Evolutionary conservation across 306 rosid genomes (phyloP).

Genomic region (Dryas alaskensis): DNA sequence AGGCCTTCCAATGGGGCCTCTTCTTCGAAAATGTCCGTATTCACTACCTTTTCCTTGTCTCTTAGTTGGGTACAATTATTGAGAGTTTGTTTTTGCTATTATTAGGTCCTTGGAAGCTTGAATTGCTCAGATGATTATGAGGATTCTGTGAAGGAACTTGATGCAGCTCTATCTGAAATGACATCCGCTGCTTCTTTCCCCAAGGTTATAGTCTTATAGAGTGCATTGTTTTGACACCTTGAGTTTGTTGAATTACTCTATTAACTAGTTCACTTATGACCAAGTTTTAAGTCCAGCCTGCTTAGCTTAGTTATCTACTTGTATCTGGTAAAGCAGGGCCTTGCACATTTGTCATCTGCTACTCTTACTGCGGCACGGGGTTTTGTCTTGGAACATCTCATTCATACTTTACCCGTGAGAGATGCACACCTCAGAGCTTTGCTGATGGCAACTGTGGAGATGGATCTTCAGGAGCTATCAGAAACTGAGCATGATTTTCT

Average conservation of each 20-base stretch:
- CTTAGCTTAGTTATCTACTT: neutral
- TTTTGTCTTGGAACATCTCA: constrained; percentile 31
- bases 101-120: constrained; percentile 31
- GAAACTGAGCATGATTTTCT: constrained; percentile 24
- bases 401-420: constrained; percentile 28
- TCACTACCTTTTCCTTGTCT: neutral
- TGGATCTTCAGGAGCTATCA: constrained; percentile 35
- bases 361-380: constrained; percentile 15
- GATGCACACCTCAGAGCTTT: constrained; percentile 35
- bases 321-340: constrained; percentile 24
- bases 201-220: constrained; percentile 17
- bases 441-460: constrained; percentile 28
- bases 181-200: constrained; percentile 34
- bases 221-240: neutral
- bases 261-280: neutral
- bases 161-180: constrained; percentile 36
- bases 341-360: constrained; percentile 31
- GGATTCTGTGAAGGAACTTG: constrained; percentile 35
- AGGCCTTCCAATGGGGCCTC: constrained; percentile 38
- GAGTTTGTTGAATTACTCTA: neutral
- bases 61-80: neutral
- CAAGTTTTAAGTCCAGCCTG: neutral
- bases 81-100: neutral
- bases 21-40: constrained; percentile 42
- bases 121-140: constrained; percentile 27